A percentile compares a stretch with the other conserved stretches of the same genome.
Conservation (phyloP, 768 basidiomycete species). For the Gloeostereum incarnatum region DNA sequence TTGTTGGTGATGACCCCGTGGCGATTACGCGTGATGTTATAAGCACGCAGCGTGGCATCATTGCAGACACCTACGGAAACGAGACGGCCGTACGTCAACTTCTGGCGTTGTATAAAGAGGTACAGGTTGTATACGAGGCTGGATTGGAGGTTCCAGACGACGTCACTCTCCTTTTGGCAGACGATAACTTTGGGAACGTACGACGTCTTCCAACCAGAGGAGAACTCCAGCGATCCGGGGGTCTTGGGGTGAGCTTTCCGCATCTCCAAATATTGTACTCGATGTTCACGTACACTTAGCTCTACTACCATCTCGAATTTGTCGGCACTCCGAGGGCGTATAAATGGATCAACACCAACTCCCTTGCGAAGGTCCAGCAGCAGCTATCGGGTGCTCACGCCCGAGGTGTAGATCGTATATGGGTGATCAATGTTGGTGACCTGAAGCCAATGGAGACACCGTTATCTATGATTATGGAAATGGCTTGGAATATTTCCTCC, state of each 20-base stretch:
- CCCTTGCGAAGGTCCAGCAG: no score
- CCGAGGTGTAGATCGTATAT: no score
- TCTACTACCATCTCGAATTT: conserved; percentile 63
- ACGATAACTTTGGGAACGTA: conserved; percentile 73
- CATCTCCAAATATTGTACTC: no score
- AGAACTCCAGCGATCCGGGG: conserved; percentile 54
- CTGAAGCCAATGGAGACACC: no score
- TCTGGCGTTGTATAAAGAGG: conserved; percentile 57
- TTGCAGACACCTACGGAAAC: conserved; percentile 40
- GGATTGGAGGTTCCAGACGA: conserved; percentile 57
- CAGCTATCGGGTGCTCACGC: no score
- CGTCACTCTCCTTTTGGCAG: conserved; percentile 57
- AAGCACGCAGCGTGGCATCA: conserved; percentile 49
- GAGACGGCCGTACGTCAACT: conserved; percentile 51
- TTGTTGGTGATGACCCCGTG: conserved; percentile 41
- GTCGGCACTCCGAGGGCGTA: no score
- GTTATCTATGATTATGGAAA: no score
- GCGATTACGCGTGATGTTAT: conserved; percentile 45
- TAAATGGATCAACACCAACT: no score
- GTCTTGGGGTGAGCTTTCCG: no score
- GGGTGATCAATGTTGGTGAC: no score
- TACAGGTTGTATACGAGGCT: conserved; percentile 56
- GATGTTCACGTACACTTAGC: no score
- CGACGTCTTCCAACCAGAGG: conserved; percentile 44
- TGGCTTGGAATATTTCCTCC: no score